These are phyloP conservation scores for Scleromitrula shiraiana DNA, from an alignment of 2,329 filamentous ascomycete genomes.

Conservation along the genomic window DNA sequence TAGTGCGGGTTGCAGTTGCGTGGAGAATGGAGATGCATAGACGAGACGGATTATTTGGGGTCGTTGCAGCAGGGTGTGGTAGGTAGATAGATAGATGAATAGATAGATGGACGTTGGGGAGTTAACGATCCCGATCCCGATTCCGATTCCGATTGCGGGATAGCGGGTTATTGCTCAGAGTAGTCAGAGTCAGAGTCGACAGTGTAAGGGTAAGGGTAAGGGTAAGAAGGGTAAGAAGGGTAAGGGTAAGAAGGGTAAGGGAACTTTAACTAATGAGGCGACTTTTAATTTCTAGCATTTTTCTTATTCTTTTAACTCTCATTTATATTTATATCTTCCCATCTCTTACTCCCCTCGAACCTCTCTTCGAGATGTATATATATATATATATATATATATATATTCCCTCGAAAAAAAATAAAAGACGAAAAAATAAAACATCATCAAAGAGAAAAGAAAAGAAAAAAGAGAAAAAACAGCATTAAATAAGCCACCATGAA, in stretches of 20 bases:
- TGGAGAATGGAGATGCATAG: conserved; percentile 44
- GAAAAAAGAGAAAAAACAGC: no score
- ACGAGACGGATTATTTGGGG: conserved; percentile 47
- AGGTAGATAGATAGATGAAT: no score
- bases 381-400: no score
- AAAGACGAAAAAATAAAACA: no score
- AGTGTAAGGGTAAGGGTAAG: no score
- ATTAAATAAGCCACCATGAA: no score
- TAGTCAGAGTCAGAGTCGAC: no score
- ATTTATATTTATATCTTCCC: background rate
- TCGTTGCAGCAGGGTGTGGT: conserved; percentile 45
- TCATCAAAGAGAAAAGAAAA: no score
- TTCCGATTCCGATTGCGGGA: conserved; percentile 40
- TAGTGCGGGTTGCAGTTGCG: conserved; percentile 38
- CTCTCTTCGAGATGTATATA: no score
- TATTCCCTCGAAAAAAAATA: no score
- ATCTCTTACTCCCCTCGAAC: background rate
- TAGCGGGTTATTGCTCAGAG: conserved; percentile 30
- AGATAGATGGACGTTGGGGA: conserved; percentile 40
- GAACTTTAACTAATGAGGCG: conserved; percentile 39
- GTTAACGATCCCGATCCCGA: conserved; percentile 41
- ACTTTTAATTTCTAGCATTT: background rate
- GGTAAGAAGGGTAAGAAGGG: no score
- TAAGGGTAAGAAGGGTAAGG: no score
- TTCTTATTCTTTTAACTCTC: background rate